Conservation (phyloP, 1,284 basidiomycete genomes). For the Apiotrichum montevideense region DNA sequence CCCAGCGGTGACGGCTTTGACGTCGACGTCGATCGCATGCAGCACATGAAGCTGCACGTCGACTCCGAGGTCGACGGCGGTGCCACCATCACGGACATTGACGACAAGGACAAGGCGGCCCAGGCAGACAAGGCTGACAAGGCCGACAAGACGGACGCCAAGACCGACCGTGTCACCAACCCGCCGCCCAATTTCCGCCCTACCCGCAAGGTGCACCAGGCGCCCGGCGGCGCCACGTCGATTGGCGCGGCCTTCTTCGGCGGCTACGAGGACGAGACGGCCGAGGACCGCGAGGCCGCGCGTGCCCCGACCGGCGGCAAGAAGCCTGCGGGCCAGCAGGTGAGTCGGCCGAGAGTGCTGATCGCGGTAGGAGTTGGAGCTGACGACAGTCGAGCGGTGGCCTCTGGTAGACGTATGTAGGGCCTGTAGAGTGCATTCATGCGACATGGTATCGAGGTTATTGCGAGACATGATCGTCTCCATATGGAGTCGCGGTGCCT, state of each 20-base stretch:
- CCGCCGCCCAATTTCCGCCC: slow-evolving; percentile 41
- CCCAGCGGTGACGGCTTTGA: slow-evolving; percentile 40
- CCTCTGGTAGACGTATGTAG: slow-evolving; percentile 3
- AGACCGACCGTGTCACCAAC: slow-evolving; percentile 22
- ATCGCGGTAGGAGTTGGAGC: not conserved
- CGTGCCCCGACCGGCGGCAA: slow-evolving; percentile 25
- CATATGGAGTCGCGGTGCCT: too few species aligned
- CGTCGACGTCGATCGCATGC: slow-evolving; percentile 39
- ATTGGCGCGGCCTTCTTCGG: slow-evolving; percentile 30
- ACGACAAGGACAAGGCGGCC: not conserved
- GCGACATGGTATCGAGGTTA: too few species aligned
- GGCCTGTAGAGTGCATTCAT: too few species aligned
- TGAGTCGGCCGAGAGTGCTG: slow-evolving; percentile 10
- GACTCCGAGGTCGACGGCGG: slow-evolving; percentile 37
- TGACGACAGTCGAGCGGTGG: slow-evolving; percentile 1
- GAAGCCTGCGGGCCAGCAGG: slow-evolving; percentile 28
- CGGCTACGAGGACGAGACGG: slow-evolving; percentile 40
- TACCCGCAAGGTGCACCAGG: slow-evolving; percentile 43
- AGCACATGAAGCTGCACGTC: slow-evolving; percentile 41
- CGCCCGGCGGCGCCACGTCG: slow-evolving; percentile 32
- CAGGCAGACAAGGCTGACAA: slow-evolving; percentile 19
- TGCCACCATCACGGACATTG: slow-evolving; percentile 34
- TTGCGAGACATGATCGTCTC: too few species aligned
- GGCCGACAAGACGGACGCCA: not conserved
- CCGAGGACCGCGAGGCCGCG: slow-evolving; percentile 27